Evolutionary conservation across 306 rosid species (phyloP).

Genomic region (Cicer arietinum): DNA sequence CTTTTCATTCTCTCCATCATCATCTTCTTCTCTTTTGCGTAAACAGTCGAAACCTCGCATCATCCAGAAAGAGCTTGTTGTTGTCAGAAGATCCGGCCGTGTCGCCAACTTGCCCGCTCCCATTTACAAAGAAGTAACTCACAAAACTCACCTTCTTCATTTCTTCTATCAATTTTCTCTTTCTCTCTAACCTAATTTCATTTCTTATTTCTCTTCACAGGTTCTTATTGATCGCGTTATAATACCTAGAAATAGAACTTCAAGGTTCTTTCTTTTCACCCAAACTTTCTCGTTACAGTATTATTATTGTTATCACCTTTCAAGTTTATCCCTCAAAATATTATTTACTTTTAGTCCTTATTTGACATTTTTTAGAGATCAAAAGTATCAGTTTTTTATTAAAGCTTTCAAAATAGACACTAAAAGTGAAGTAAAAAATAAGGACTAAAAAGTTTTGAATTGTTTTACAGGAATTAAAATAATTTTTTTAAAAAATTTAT

Average conservation of each 20-base stretch:
- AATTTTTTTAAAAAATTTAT: too few relatives aligned
- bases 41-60: slow-evolving; percentile 58
- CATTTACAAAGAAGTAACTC: slow-evolving; percentile 65
- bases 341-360: too few relatives aligned
- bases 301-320: too few relatives aligned
- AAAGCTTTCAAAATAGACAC: too few relatives aligned
- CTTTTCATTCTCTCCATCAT: background rate
- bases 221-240: slow-evolving; percentile 53
- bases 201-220: slow-evolving; percentile 42
- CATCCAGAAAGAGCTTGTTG: slow-evolving; percentile 53
- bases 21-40: slow-evolving; percentile 34
- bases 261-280: slow-evolving; percentile 51
- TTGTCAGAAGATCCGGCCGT: slow-evolving; percentile 74
- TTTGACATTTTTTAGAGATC: too few relatives aligned
- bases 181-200: background rate
- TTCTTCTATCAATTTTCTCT: background rate
- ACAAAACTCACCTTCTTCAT: background rate
- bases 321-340: too few relatives aligned
- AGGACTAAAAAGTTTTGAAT: too few relatives aligned
- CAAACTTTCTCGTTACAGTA: background rate
- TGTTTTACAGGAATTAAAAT: too few relatives aligned
- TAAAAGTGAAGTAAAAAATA: too few relatives aligned
- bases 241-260: slow-evolving; percentile 63
- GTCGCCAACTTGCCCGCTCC: slow-evolving; percentile 68
- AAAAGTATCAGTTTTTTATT: too few relatives aligned